phyloP scores from a whole-genome alignment of 768 basidiomycete genomes.

The Wakefieldia striispora region DNA sequence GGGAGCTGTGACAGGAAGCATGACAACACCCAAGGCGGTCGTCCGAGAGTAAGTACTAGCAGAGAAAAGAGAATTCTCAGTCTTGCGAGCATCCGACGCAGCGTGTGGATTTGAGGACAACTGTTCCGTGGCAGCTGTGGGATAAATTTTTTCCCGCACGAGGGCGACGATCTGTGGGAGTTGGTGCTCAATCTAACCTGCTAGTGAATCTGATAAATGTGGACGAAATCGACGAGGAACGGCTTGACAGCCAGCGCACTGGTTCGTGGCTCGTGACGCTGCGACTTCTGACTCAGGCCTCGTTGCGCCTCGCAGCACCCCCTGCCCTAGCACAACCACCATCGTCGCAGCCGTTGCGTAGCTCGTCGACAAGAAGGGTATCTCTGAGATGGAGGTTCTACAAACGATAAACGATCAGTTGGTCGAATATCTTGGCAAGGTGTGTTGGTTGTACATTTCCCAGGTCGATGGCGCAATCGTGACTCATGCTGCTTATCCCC shows the following conservation, averaged over 20 bases:
- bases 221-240: no score
- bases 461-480: conserved; percentile 32
- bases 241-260: neutral
- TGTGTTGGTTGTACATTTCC: conserved; percentile 8
- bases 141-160: neutral
- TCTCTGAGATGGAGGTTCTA: conserved; percentile 14
- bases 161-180: neutral
- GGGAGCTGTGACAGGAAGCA: no score
- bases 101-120: no score
- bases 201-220: neutral
- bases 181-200: neutral
- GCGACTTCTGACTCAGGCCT: neutral
- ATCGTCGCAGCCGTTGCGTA: neutral
- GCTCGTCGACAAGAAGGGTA: neutral
- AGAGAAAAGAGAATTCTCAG: no score
- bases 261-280: conserved; percentile 15
- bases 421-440: conserved; percentile 22
- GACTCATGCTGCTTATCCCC: conserved; percentile 27
- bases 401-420: conserved; percentile 14
- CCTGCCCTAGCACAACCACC: conserved; percentile 1
- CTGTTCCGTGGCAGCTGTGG: neutral
- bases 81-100: no score
- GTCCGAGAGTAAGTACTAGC: no score
- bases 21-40: no score
- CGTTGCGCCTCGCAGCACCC: neutral